These are phyloP conservation scores for Penicillium salamii DNA, from an alignment of 495 filamentous ascomycete species.

Conservation along the genomic window DNA sequence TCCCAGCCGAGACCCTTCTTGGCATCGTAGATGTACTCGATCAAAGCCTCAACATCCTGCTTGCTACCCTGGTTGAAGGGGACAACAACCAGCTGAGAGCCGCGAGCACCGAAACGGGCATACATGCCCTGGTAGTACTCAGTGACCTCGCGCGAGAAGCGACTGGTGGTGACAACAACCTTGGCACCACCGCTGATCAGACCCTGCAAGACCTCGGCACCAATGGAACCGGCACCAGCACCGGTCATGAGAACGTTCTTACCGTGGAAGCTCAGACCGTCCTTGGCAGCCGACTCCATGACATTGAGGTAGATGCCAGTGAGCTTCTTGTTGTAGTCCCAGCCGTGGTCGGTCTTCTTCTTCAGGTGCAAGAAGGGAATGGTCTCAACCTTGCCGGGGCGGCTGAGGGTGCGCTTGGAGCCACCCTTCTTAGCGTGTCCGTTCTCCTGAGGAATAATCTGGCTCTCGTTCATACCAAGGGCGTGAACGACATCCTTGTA, in stretches of 20 bases:
- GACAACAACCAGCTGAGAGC: constrained; percentile 94
- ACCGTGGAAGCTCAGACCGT: constrained; percentile 85
- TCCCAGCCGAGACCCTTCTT: constrained; percentile 98
- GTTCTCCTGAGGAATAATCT: constrained; percentile 87
- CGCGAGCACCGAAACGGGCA: constrained; percentile 84
- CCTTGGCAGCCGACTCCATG: constrained; percentile 79
- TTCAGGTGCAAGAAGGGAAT: constrained; percentile 98
- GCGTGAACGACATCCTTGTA: constrained; percentile 93
- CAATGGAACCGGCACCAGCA: constrained; percentile 96
- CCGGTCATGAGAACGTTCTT: constrained; percentile 99
- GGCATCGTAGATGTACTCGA: constrained; percentile 94
- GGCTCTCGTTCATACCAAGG: constrained; percentile 93
- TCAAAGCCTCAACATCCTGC: constrained; percentile 89
- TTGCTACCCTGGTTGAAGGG: constrained; percentile 99
- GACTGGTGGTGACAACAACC: constrained; percentile 92
- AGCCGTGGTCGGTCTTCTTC: constrained; percentile 89
- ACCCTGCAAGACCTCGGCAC: constrained; percentile 96
- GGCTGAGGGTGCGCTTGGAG: constrained; percentile 51
- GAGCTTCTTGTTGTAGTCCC: constrained; percentile 99
- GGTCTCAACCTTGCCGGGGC: constrained; percentile 89
- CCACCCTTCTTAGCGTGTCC: constrained; percentile 62
- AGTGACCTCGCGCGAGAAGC: constrained; percentile 95
- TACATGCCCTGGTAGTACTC: constrained; percentile 99
- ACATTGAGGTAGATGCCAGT: constrained; percentile 90
- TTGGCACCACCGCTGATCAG: constrained; percentile 95